phyloP scores from a whole-genome alignment of 163 green algal genomes.

The Chloromonas sp. region DNA sequence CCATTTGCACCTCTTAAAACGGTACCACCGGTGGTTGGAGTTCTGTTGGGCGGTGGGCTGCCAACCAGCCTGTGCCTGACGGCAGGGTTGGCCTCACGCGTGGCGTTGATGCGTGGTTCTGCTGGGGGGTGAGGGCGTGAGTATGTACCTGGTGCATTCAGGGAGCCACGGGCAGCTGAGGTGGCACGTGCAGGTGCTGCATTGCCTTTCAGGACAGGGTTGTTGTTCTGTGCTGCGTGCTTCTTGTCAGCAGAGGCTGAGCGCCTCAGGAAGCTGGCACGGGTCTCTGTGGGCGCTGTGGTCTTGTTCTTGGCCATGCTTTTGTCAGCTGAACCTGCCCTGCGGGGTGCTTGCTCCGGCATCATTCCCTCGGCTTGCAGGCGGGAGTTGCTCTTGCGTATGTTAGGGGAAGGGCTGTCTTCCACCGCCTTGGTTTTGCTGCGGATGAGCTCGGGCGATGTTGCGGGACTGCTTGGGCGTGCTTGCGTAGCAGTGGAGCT shows the following conservation, averaged over 20 bases:
- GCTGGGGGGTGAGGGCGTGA: too few species aligned
- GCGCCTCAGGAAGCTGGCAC: conserved; percentile 1
- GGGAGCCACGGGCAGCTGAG: too few species aligned
- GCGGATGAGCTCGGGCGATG: neutral
- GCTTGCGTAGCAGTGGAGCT: neutral
- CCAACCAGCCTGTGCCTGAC: too few species aligned
- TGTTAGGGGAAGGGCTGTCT: neutral
- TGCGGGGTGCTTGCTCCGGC: neutral
- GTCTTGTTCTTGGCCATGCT: neutral
- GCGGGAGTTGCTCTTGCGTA: neutral
- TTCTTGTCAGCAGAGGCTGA: conserved; percentile 2
- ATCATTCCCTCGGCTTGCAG: neutral
- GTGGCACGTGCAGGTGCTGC: too few species aligned
- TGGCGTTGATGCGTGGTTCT: too few species aligned
- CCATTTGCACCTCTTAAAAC: too few species aligned
- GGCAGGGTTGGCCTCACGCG: too few species aligned
- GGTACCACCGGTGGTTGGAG: too few species aligned
- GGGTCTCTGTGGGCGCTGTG: neutral
- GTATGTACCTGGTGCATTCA: too few species aligned
- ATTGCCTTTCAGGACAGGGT: too few species aligned
- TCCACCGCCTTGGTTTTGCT: neutral
- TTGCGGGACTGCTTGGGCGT: neutral
- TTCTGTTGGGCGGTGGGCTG: too few species aligned
- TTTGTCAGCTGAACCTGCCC: neutral
- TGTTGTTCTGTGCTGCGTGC: neutral